phyloP scores from a whole-genome alignment of 768 basidiomycete species.

The Boletus fagicola region DNA sequence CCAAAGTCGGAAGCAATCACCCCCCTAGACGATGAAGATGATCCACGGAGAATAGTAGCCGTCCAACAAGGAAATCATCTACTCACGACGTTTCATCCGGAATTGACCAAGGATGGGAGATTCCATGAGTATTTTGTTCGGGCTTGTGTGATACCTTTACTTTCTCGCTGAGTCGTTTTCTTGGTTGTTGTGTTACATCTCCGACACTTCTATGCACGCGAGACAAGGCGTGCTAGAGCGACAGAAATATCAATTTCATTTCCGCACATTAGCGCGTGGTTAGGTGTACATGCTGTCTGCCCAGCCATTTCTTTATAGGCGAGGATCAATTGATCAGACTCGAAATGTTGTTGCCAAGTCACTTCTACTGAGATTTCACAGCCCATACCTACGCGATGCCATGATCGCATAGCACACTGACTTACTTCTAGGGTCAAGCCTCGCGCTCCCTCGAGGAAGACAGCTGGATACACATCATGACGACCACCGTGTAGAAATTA shows the following conservation, averaged over 20 bases:
- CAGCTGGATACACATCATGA: no score
- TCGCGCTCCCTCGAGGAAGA: no score
- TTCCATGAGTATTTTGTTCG: conserved; percentile 91
- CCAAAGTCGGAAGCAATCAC: conserved; percentile 35
- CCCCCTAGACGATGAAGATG: conserved; percentile 44
- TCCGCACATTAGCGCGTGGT: neutral
- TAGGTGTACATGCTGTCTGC: neutral
- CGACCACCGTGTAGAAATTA: no score
- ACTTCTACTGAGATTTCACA: neutral
- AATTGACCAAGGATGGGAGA: conserved; percentile 80
- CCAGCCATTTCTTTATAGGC: neutral
- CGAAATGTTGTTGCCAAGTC: neutral
- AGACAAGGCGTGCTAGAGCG: neutral
- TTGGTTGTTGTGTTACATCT: neutral
- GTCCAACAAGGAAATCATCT: conserved; percentile 81
- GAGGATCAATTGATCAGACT: neutral
- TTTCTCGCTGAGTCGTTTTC: conserved; percentile 6
- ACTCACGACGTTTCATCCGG: conserved; percentile 92
- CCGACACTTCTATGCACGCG: neutral
- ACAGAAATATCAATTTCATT: neutral
- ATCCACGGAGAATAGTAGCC: conserved; percentile 74
- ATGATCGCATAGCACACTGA: no score
- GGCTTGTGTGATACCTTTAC: conserved; percentile 57
- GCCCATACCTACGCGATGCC: neutral
- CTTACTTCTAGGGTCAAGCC: no score